Evolutionary conservation across 495 filamentous ascomycete genomes (phyloP).

Genomic region (Penicillium roqueforti): DNA sequence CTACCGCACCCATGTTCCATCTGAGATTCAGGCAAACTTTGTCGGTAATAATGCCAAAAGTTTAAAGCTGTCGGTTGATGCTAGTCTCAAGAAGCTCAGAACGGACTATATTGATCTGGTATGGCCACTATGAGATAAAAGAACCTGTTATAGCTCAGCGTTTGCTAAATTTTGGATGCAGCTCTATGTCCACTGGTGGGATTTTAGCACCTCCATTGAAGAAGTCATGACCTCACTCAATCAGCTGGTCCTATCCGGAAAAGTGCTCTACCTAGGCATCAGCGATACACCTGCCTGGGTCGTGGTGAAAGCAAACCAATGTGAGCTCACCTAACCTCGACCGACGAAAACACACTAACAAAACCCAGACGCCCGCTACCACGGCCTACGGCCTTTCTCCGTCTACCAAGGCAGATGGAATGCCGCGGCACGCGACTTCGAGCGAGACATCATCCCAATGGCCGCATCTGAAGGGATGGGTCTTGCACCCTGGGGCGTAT

Average conservation of each 20-base stretch:
- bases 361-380: slow-evolving; percentile 52
- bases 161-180: not conserved
- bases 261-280: slow-evolving; percentile 68
- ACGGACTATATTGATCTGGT: slow-evolving; percentile 62
- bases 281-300: slow-evolving; percentile 70
- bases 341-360: too few species aligned
- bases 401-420: slow-evolving; percentile 67
- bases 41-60: slow-evolving; percentile 58
- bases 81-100: slow-evolving; percentile 55
- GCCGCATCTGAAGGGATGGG: slow-evolving; percentile 62
- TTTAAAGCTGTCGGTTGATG: slow-evolving; percentile 49
- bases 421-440: slow-evolving; percentile 59
- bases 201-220: slow-evolving; percentile 58
- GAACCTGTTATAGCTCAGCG: too few species aligned
- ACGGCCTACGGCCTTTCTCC: slow-evolving; percentile 59
- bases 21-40: slow-evolving; percentile 50
- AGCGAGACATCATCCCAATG: slow-evolving; percentile 71
- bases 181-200: slow-evolving; percentile 63
- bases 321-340: slow-evolving; percentile 4
- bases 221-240: slow-evolving; percentile 70
- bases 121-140: not conserved
- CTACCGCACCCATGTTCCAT: slow-evolving; percentile 24
- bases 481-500: slow-evolving; percentile 57
- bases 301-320: slow-evolving; percentile 60
- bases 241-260: slow-evolving; percentile 52